phyloP scores from a whole-genome alignment of 768 basidiomycete genomes.

The Leccinum incarnatum region DNA sequence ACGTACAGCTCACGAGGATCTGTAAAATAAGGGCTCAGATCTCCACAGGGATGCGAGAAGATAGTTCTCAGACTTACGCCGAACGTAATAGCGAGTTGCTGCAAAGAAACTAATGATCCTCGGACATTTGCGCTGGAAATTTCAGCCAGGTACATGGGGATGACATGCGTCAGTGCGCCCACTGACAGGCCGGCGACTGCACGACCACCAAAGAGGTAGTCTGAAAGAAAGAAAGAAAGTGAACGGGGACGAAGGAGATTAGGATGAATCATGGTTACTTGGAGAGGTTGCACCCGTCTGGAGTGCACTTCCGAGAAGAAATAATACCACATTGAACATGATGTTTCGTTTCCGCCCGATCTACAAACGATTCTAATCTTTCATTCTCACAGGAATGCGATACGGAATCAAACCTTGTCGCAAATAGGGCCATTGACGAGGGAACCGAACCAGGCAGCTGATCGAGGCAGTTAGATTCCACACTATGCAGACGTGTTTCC shows the following conservation, averaged over 20 bases:
- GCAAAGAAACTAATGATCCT: constrained; percentile 36
- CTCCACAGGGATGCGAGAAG: neutral
- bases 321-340: constrained; percentile 28
- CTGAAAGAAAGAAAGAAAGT: constrained; percentile 6
- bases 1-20: constrained; percentile 34
- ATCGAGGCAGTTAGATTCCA: constrained; percentile 7
- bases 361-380: constrained; percentile 2
- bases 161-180: constrained; percentile 22
- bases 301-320: constrained; percentile 30
- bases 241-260: neutral
- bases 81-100: constrained; percentile 35
- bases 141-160: constrained; percentile 38
- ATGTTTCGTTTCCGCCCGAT: constrained; percentile 29
- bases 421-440: constrained; percentile 31
- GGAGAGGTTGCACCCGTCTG: constrained; percentile 31
- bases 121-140: constrained; percentile 39
- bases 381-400: neutral
- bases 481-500: neutral
- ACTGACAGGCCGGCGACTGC: constrained; percentile 20
- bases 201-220: constrained; percentile 30
- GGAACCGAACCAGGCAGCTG: constrained; percentile 33
- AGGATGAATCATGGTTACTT: constrained; percentile 2
- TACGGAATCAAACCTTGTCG: constrained; percentile 22
- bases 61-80: constrained; percentile 27
- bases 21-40: constrained; percentile 3